Evolutionary conservation across 768 basidiomycete genomes (phyloP), one percentile per base, ranked within the genome.

Genomic region (Leccinum barrowsii): DNA sequence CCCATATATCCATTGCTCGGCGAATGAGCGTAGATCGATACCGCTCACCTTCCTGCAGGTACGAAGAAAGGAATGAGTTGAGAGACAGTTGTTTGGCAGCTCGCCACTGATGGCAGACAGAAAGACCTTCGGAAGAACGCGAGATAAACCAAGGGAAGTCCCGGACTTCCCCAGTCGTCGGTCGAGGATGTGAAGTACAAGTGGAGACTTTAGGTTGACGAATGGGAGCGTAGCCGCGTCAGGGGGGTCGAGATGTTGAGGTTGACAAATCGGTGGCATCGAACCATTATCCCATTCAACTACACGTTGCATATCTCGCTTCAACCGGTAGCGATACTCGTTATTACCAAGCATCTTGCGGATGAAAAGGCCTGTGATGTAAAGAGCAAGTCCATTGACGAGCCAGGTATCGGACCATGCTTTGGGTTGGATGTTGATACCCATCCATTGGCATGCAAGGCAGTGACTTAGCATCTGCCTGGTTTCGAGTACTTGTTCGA

Each of bases 1-100:
- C 12, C 95, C 95, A 67, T 94, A 97, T 61, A 99, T 93, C 97
- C 97, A 99, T 72, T 98, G 96, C 67, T 98, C 94, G n/a, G 93
- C 92, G 69, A 99, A 99, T 28, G 85, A 83, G 55, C 90, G 82
- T 22, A 90, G 82, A 68, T 98, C 96, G 17, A 92, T 89, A 10
- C 94, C 92, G 68, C 91, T 92, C 60, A 95, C 90, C 74, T 95
- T 98, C 64, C 95, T 80, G 68, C 95, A 98, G 47, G 85, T 94
- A 58, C 94, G 78, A 59, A 98, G 80, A 75, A 99, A 98, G 21
- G 86, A 83, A 61, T 92, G 88, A 0, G 97, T 98, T 1, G 93
- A 92, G 8, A 99, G 78, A 21, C 85, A 82, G 69, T 94, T 95
- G 66, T 89, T 89, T 26, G 79, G 81, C 66, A 96, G 80, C 68